These are phyloP conservation scores for Mucor mucedo DNA, from an alignment of 371 early-diverging fungal genomes.

Conservation along the genomic window DNA sequence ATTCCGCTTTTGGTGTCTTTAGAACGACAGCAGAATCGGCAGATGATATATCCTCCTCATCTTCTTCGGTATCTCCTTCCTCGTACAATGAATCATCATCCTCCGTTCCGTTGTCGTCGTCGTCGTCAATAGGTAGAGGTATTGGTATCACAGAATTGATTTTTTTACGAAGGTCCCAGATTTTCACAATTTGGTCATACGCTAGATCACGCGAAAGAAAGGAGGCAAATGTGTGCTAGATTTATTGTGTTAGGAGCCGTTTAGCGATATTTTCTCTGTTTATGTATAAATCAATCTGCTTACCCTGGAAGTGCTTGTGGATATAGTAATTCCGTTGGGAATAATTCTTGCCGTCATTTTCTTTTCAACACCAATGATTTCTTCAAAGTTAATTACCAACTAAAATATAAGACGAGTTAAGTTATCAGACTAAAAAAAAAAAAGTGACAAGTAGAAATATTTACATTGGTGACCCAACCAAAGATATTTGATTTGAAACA, in stretches of 20 bases:
- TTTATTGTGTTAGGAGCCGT: background rate
- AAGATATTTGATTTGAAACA: conserved; percentile 96
- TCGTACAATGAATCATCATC: background rate
- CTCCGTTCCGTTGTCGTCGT: conserved; percentile 11
- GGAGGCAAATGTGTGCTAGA: conserved; percentile 77
- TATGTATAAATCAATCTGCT: too few species aligned
- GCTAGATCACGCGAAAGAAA: conserved; percentile 82
- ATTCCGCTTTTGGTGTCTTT: background rate
- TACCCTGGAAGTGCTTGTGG: conserved; percentile 71
- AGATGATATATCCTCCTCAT: conserved; percentile 10
- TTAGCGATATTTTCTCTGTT: too few species aligned
- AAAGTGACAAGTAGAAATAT: too few species aligned
- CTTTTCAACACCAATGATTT: conserved; percentile 83
- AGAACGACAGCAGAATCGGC: conserved; percentile 20
- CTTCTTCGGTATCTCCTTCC: background rate
- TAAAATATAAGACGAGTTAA: conserved; percentile 18
- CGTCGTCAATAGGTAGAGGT: background rate
- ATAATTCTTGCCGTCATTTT: conserved; percentile 82
- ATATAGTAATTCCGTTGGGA: conserved; percentile 85
- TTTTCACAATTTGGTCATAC: conserved; percentile 67
- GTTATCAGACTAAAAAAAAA: too few species aligned
- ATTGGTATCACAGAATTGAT: conserved; percentile 12
- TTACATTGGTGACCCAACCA: conserved; percentile 91
- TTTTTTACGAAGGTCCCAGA: conserved; percentile 61
- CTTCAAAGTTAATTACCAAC: conserved; percentile 82